These are phyloP conservation scores for Penicillium nucicola DNA, from an alignment of 495 filamentous ascomycete genomes.

Conservation along the genomic window DNA sequence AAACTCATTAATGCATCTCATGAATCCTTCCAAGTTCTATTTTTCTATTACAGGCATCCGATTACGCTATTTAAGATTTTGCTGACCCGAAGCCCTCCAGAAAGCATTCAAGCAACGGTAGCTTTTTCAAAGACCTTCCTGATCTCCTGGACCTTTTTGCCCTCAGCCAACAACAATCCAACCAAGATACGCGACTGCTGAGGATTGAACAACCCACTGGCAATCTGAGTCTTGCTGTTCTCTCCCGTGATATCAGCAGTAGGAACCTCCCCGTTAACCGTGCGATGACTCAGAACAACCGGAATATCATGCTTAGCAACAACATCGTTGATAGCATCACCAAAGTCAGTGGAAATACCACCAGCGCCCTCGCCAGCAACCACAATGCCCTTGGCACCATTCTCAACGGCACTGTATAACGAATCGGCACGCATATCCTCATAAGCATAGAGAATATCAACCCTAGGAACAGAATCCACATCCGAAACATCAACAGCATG, in stretches of 20 bases:
- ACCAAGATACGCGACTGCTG: slow-evolving; percentile 27
- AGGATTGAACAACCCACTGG: slow-evolving; percentile 31
- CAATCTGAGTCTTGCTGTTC: slow-evolving; percentile 20
- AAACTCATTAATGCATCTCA: too few species aligned
- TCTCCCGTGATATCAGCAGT: slow-evolving; percentile 23
- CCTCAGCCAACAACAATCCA: slow-evolving; percentile 24
- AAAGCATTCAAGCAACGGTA: slow-evolving; percentile 8
- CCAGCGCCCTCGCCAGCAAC: slow-evolving; percentile 32
- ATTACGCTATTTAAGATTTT: too few species aligned
- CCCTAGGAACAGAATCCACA: slow-evolving; percentile 34
- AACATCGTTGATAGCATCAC: slow-evolving; percentile 15
- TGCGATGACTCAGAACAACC: slow-evolving; percentile 24
- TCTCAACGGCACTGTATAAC: slow-evolving; percentile 32
- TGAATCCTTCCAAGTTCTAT: too few species aligned
- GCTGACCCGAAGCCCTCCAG: too few species aligned
- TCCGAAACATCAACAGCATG: slow-evolving; percentile 31
- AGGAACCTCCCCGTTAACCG: slow-evolving; percentile 33
- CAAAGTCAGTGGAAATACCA: slow-evolving; percentile 17
- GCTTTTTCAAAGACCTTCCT: slow-evolving; percentile 16
- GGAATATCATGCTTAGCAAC: slow-evolving; percentile 16
- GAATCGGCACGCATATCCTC: slow-evolving; percentile 37
- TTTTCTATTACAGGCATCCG: too few species aligned
- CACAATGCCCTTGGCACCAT: slow-evolving; percentile 43
- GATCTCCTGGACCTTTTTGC: slow-evolving; percentile 22
- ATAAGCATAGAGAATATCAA: slow-evolving; percentile 39